Base-by-base conservation (phyloP, 495 filamentous ascomycete genomes). In the Lasiosphaeria miniovina region DNA sequence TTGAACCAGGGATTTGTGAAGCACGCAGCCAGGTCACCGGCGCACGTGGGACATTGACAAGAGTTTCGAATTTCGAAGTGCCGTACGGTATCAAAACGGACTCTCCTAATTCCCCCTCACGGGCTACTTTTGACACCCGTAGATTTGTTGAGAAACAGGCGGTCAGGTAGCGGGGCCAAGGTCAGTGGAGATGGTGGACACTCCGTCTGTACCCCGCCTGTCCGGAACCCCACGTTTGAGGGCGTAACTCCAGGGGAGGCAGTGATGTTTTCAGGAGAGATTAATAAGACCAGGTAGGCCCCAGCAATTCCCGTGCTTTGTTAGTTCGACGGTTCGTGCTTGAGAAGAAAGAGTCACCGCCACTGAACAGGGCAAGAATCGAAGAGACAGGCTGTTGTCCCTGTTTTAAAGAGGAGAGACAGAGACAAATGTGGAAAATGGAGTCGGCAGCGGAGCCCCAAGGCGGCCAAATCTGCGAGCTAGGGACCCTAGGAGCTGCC, bases 141-240 rank as follows among this genome's bases (percentile, higher is more conserved):
- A 14, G 43, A 14, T 46, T 46, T 46, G 43, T 46, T 46, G 43
- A 46, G 43, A 46, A 46, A 46, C 43, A 46, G 43, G 43, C 43
- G 43, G 43, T 46, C 43, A 46, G 12, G 8, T n/a, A 46, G 43
- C 4, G 43, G 43, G 15, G 43, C 43, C 12, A 14, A 14, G 11
- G 2, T 46, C 15, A 5, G 43, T 46, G 43, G 43, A 46, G 43
- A 46, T 11, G 7, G 43, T n/a, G 15, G 43, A n/a, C 43, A 4
- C 24, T 24, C 24, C 24, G 24, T 24, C 24, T 24, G 43, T 14
- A 46, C 43, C 43, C 43, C 43, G 38, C 38, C 38, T 41, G 38
- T 41, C 38, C 38, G 12, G 12, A n/a, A 46, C 43, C 43, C 43
- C 43, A 46, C 43, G 43, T 46, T 46, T 46, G 43, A 46, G 12